Conservation (phyloP, 1,284 basidiomycete genomes). For the Agaricales sp. region DNA sequence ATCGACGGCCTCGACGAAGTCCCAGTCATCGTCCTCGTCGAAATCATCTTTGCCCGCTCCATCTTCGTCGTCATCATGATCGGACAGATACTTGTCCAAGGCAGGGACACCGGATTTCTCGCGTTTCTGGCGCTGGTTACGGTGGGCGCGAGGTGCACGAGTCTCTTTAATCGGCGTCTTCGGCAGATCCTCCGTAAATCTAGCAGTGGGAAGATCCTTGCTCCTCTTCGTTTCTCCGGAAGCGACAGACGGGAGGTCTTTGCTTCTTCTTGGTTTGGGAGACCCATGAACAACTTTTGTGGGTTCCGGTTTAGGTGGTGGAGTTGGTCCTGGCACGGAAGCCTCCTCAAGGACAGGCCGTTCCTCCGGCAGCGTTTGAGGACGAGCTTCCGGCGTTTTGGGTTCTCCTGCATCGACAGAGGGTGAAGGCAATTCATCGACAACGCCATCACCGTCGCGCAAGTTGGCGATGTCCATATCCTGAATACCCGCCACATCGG, state of each 20-base stretch:
- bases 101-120: constrained; percentile 75
- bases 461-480: constrained; percentile 10
- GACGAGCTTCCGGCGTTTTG: constrained; percentile 65
- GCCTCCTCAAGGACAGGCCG: constrained; percentile 19
- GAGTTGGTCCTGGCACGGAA: constrained; percentile 11
- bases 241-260: constrained; percentile 11
- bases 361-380: constrained; percentile 26
- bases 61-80: constrained; percentile 46
- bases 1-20: constrained; percentile 70
- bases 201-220: constrained; percentile 12
- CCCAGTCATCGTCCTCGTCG: constrained; percentile 78
- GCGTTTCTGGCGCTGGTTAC: constrained; percentile 22
- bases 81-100: constrained; percentile 56
- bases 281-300: constrained; percentile 13
- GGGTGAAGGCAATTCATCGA: constrained; percentile 13
- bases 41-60: constrained; percentile 48
- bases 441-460: constrained; percentile 12
- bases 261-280: constrained; percentile 15
- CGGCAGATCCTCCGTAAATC: constrained; percentile 12
- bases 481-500: constrained; percentile 14
- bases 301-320: constrained; percentile 11
- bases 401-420: constrained; percentile 39
- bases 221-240: constrained; percentile 2
- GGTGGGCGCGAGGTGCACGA: constrained; percentile 11
- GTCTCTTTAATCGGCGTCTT: constrained; percentile 10